Evolutionary conservation across 345 rosid genomes (phyloP).

Genomic region (Arabis hirsuta): DNA sequence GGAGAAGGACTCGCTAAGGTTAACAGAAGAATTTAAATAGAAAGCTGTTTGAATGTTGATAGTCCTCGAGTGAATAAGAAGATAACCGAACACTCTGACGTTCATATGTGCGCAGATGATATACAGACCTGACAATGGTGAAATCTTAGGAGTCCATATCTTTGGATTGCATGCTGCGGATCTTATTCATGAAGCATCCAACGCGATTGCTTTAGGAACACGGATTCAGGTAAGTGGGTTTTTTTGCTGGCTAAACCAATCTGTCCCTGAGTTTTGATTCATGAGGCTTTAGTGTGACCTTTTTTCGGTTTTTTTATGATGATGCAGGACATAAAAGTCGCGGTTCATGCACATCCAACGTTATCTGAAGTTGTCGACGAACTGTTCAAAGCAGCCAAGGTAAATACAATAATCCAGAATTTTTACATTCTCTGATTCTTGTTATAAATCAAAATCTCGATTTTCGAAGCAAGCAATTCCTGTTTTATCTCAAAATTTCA

Average conservation of each 20-base stretch:
- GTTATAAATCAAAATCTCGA: neutral
- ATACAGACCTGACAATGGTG: conserved; percentile 93
- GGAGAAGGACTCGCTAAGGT: conserved; percentile 99
- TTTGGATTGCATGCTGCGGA: conserved; percentile 96
- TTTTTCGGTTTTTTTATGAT: neutral
- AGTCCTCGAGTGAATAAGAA: neutral
- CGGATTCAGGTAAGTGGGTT: conserved; percentile 59
- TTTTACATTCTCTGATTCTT: neutral
- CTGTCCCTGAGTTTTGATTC: neutral
- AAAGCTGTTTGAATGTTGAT: neutral
- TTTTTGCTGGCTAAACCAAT: neutral
- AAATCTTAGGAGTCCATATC: conserved; percentile 93
- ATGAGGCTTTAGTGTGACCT: neutral
- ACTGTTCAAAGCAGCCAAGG: conserved; percentile 90
- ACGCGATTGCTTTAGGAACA: conserved; percentile 85
- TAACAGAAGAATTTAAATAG: conserved; percentile 3
- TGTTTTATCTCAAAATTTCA: conserved; percentile 17
- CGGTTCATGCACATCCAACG: conserved; percentile 96
- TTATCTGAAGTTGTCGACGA: conserved; percentile 93
- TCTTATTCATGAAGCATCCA: conserved; percentile 96
- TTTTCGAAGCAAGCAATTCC: neutral
- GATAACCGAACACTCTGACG: neutral
- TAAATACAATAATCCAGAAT: conserved; percentile 25
- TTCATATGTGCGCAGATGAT: conserved; percentile 65
- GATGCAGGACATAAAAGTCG: conserved; percentile 75